Base-by-base conservation (phyloP, 1,284 basidiomycete species). In the Mycosarcoma maydis region DNA sequence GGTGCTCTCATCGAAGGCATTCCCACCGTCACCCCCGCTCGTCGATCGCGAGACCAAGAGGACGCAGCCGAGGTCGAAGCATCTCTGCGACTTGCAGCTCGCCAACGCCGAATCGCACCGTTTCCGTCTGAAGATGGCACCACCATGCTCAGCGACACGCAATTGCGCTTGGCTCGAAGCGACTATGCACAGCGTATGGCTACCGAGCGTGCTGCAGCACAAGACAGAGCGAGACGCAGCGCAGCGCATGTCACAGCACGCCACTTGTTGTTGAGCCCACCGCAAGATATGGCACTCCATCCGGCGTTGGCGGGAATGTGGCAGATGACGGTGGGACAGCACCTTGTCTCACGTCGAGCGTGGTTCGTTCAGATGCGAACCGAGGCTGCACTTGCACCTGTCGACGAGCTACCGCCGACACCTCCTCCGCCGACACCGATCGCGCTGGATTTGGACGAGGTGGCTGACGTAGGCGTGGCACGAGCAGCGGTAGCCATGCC, bases 111-210 rank as follows among this genome's bases (percentile, higher is more conserved):
- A n/a, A 40, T 36, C 3, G 17, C 37, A 10, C 32, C 36, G 16
- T n/a, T 11, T 57, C n/a, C 51, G 4, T 34, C 29, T 8, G 57
- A 66, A 29, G 68, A 71, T 38, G 16, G 16, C 16, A 6, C 20
- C 2, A 59, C 57, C 13, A 42, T 46, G 20, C 52, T 72, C 2
- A 59, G 47, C 43, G 64, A 67, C 7, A 30, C 48, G 6, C 47
- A 72, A 34, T 37, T 56, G 5, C 54, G 69, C 6, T 14, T 17
- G 3, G 42, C 51, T 14, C 55, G 58, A 14, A 13, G 16, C 30
- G 37, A 68, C 52, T 72, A 72, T 30, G 23, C 36, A 3, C 14
- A 20, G 3, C 47, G 49, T 11, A 72, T 72, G 69, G 45, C 52
- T 4, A 2, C 11, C 3, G 54, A 55, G 37, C 58, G 64, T 4